Conservation (phyloP, 768 basidiomycete species). For the Phallus indusiatus region DNA sequence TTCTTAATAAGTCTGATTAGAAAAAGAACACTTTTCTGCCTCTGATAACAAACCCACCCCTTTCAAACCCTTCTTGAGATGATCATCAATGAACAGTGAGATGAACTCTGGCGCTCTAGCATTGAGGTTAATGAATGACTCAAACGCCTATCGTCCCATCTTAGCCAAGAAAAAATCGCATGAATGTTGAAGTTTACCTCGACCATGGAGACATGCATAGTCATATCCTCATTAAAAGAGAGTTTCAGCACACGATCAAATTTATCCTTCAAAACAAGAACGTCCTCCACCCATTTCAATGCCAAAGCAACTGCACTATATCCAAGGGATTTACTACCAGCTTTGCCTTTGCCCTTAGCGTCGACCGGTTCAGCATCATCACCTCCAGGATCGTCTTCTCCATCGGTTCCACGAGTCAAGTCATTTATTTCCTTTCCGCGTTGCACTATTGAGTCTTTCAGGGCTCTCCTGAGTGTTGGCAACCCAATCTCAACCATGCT, state of each 20-base stretch:
- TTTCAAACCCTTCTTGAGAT: constrained; percentile 89
- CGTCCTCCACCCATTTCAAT: constrained; percentile 87
- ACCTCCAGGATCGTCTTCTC: constrained; percentile 26
- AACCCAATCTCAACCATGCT: constrained; percentile 58
- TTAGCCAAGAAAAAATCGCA: neutral
- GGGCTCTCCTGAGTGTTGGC: constrained; percentile 46
- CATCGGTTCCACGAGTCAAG: constrained; percentile 27
- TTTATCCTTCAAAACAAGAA: constrained; percentile 85
- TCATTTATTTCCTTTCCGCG: constrained; percentile 79
- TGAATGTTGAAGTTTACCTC: constrained; percentile 46
- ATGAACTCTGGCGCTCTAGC: constrained; percentile 87
- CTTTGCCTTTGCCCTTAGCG: constrained; percentile 46
- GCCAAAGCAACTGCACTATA: constrained; percentile 51
- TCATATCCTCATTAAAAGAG: constrained; percentile 65
- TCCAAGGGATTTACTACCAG: constrained; percentile 26
- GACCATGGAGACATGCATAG: constrained; percentile 72
- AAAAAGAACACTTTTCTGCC: neutral
- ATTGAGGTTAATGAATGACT: constrained; percentile 83
- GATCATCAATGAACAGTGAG: constrained; percentile 94
- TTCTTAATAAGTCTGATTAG: constrained; percentile 43
- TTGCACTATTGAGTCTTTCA: constrained; percentile 62
- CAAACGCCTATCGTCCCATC: constrained; percentile 60
- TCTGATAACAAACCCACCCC: constrained; percentile 47
- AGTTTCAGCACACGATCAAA: constrained; percentile 68
- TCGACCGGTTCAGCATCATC: constrained; percentile 26